These are phyloP conservation scores for Leccinum subgranulosum DNA, from an alignment of 768 basidiomycete species.

Conservation along the genomic window DNA sequence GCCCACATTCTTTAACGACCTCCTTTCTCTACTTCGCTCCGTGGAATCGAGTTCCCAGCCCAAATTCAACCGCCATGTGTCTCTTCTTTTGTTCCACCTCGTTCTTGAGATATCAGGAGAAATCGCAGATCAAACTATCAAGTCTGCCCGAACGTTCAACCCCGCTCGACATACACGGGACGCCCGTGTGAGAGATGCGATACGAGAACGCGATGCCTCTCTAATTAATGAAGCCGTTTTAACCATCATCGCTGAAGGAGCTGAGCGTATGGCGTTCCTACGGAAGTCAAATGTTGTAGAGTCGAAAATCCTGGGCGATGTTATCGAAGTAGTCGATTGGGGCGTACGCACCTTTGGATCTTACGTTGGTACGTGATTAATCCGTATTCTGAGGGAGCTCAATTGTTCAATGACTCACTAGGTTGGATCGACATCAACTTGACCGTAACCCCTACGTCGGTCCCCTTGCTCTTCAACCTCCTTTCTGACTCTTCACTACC, in stretches of 20 bases:
- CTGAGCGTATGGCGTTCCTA: slow-evolving; percentile 52
- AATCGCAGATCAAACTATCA: slow-evolving; percentile 93
- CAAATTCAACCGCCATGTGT: slow-evolving; percentile 79
- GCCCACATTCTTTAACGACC: slow-evolving; percentile 79
- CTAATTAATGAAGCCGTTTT: slow-evolving; percentile 85
- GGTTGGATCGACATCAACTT: slow-evolving; percentile 99
- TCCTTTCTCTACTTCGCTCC: slow-evolving; percentile 70
- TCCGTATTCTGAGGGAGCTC: background rate
- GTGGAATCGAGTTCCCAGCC: slow-evolving; percentile 52
- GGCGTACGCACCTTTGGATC: slow-evolving; percentile 90
- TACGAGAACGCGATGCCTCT: slow-evolving; percentile 85
- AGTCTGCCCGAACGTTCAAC: slow-evolving; percentile 75
- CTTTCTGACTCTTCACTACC: slow-evolving; percentile 74
- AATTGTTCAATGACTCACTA: slow-evolving; percentile 29
- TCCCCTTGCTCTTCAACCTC: slow-evolving; percentile 80
- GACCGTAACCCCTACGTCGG: slow-evolving; percentile 86
- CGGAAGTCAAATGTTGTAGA: slow-evolving; percentile 44
- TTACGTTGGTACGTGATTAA: slow-evolving; percentile 77
- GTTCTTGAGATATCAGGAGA: slow-evolving; percentile 95
- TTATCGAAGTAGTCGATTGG: slow-evolving; percentile 83
- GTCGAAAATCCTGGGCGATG: slow-evolving; percentile 53
- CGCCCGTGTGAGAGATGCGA: slow-evolving; percentile 80
- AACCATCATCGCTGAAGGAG: slow-evolving; percentile 72
- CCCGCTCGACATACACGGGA: slow-evolving; percentile 76
- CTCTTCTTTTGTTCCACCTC: slow-evolving; percentile 86